A percentile compares a stretch with the other conserved stretches of the same genome.
Conservation (phyloP, 345 rosid genomes). For the Trapa bicornis region DNA sequence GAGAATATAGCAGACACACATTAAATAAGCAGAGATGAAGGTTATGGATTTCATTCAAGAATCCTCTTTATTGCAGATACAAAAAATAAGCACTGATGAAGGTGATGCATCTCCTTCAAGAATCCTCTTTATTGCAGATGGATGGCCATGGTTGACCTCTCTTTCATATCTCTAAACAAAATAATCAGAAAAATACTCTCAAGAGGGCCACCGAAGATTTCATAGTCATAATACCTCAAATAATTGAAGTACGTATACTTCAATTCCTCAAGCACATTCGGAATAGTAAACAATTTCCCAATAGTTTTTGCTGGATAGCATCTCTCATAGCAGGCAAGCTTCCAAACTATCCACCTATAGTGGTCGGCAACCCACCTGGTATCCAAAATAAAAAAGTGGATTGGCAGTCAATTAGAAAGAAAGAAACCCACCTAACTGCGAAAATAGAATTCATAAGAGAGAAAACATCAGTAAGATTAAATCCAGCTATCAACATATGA, state of each 20-base stretch:
- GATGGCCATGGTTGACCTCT: constrained; percentile 83
- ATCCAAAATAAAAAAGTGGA: background rate
- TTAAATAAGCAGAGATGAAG: background rate
- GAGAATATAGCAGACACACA: constrained; percentile 50
- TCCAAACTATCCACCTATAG: constrained; percentile 94
- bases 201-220: constrained; percentile 10
- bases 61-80: too few relatives aligned
- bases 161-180: constrained; percentile 61
- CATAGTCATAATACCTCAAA: constrained; percentile 8
- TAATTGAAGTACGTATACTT: constrained; percentile 57
- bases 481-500: background rate
- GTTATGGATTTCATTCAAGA: too few relatives aligned
- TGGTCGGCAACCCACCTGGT: constrained; percentile 83
- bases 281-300: constrained; percentile 53
- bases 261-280: constrained; percentile 85
- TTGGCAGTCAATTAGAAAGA: background rate
- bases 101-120: constrained; percentile 77
- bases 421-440: background rate
- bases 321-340: constrained; percentile 74
- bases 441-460: background rate
- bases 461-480: background rate
- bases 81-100: constrained; percentile 56
- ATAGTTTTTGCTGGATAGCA: constrained; percentile 34
- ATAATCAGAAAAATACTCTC: constrained; percentile 7
- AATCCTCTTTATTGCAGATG: constrained; percentile 78